phyloP scores from a whole-genome alignment of 1,284 basidiomycete genomes.

The Rhodotorula sp. region DNA sequence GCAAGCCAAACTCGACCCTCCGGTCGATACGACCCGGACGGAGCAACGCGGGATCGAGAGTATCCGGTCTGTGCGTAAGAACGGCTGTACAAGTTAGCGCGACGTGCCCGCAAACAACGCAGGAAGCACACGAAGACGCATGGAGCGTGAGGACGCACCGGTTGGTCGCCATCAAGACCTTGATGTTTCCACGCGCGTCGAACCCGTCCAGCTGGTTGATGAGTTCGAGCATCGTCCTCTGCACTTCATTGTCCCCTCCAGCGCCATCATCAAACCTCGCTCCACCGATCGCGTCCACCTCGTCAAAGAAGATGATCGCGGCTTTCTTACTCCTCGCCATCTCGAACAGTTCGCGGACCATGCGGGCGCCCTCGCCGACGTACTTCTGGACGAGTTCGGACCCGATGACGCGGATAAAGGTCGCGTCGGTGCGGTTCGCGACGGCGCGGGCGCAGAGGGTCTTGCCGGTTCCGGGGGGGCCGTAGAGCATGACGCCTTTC shows the following conservation, averaged over 20 bases:
- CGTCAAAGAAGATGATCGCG: constrained; percentile 99
- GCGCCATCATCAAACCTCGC: constrained; percentile 97
- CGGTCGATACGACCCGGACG: constrained; percentile 95
- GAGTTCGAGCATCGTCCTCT: constrained; percentile 98
- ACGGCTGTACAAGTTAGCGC: neutral
- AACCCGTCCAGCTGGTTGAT: constrained; percentile 99
- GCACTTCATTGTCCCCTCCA: constrained; percentile 98
- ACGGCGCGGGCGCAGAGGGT: constrained; percentile 97
- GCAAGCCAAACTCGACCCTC: constrained; percentile 91
- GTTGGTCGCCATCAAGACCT: constrained; percentile 99
- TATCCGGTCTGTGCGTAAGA: constrained; percentile 72
- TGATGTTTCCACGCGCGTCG: constrained; percentile 97
- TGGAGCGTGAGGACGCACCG: constrained; percentile 55
- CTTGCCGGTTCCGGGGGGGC: constrained; percentile 95
- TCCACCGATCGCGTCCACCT: constrained; percentile 95
- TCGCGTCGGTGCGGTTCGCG: constrained; percentile 97
- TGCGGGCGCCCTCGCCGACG: constrained; percentile 96
- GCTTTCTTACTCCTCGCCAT: constrained; percentile 99
- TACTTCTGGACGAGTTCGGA: constrained; percentile 99
- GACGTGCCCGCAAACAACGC: too few relatives aligned
- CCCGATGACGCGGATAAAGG: constrained; percentile 98
- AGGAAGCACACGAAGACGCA: neutral
- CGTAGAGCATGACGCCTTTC: constrained; percentile 94
- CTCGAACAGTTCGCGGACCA: constrained; percentile 98
- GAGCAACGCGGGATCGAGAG: constrained; percentile 92